Base-by-base conservation (phyloP, 2,329 filamentous ascomycete genomes). In the Drechslerella coelobrocha region DNA sequence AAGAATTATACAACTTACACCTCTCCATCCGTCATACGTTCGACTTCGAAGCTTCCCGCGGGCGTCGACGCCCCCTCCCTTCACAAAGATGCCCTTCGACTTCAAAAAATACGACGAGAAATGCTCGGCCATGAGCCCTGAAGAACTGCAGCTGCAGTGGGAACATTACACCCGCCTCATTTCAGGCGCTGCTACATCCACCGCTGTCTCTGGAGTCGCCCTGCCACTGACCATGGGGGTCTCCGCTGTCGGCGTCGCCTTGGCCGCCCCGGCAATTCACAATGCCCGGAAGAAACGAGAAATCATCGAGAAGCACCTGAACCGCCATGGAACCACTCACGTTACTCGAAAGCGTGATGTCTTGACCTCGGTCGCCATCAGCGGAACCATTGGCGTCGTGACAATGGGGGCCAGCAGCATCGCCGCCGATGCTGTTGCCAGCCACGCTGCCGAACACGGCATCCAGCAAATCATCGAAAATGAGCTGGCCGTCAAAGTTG, bases 91-190 rank as follows among this genome's bases (percentile, higher is more conserved):
- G 79, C 79, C 79, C 2, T 80, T 80, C 72, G 79, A 80, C 71
- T 81, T 80, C 54, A 76, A 78, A n/a, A 75, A 75, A 1, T 81
- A 80, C 72, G 77, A 80, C 47, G 73, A 75, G 9, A 80, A 81
- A 65, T 81, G 80, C 74, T 75, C 76, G 31, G 76, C 72, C 12
- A 75, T 81, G 24, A 77, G 76, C 1, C 74, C 77, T 2, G 78
- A 80, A 29, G 77, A 79, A 29, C 77, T 81, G 10, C 79, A 81
- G 47, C 75, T 76, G 17, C 79, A 80, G 72, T 81, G 80, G 80
- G 77, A 81, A 60, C 80, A 81, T 72, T 81, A 81, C 48, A 80
- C 80, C 2, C 78, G 80, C 14, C 77, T 80, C 2, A 77, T 81
- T 6, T 76, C 80, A 0, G 78, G 79, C 10, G 79, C 78, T 34